A percentile compares a stretch with the other conserved stretches of the same genome.
phyloP scores from a whole-genome alignment of 192 early-diverging fungal genomes.

The Backusella luteola region DNA sequence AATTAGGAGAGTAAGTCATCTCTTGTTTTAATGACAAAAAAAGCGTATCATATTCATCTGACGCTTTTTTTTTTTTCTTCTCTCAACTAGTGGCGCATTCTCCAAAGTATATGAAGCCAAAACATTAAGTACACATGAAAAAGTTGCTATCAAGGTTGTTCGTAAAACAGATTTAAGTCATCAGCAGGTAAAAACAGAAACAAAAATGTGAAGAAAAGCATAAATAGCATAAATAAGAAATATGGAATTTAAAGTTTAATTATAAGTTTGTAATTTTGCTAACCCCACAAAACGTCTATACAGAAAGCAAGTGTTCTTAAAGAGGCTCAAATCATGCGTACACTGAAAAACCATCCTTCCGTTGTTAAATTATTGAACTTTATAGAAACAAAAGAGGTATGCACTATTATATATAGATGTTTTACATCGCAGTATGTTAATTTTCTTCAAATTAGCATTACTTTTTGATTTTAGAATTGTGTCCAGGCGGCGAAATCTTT shows the following conservation, averaged over 20 bases:
- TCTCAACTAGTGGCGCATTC: constrained; percentile 71
- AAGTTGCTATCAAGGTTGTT: constrained; percentile 84
- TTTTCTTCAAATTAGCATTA: constrained; percentile 46
- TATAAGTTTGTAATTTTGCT: background rate
- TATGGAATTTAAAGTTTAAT: background rate
- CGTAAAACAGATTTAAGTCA: constrained; percentile 73
- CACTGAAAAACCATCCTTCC: constrained; percentile 70
- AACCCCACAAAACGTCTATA: background rate
- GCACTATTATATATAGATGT: background rate
- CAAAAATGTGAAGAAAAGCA: constrained; percentile 10
- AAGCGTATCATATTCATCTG: background rate
- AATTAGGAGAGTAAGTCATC: constrained; percentile 71
- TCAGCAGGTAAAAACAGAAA: constrained; percentile 55
- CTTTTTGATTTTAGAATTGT: constrained; percentile 79
- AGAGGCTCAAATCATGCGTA: constrained; percentile 83
- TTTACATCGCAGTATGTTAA: background rate
- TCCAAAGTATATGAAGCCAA: constrained; percentile 78
- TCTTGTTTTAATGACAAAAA: background rate
- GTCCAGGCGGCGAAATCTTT: constrained; percentile 87
- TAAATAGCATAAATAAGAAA: background rate
- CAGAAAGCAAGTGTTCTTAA: constrained; percentile 80
- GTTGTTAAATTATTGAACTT: constrained; percentile 75
- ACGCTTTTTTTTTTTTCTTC: background rate
- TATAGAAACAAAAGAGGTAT: constrained; percentile 62
- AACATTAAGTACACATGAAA: constrained; percentile 50